Conservation (phyloP, 768 basidiomycete species). For the Trametes cinnabarina region DNA sequence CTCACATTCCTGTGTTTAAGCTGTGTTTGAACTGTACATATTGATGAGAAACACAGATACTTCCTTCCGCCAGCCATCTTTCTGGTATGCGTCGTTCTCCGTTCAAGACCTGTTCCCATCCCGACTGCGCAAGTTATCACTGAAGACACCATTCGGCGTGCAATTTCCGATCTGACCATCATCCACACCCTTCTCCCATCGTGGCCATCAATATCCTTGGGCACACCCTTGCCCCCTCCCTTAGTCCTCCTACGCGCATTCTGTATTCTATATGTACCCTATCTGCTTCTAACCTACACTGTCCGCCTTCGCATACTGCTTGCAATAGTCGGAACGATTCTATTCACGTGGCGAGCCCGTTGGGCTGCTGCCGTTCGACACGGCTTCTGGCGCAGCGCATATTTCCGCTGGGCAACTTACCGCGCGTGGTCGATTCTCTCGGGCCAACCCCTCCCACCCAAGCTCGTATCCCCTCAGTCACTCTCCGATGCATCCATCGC, state of each 20-base stretch:
- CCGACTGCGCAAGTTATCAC: conserved; percentile 41
- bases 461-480: conserved; percentile 28
- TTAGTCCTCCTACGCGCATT: conserved; percentile 51
- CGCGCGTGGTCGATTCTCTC: conserved; percentile 49
- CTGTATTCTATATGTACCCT: conserved; percentile 59
- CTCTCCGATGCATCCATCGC: conserved; percentile 29
- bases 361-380: conserved; percentile 58
- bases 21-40: background rate
- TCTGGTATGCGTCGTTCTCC: conserved; percentile 36
- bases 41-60: conserved; percentile 40
- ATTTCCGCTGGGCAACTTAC: conserved; percentile 64
- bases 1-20: no score
- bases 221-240: conserved; percentile 28
- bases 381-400: conserved; percentile 61
- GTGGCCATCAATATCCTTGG: conserved; percentile 30
- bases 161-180: conserved; percentile 62
- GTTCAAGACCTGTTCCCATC: conserved; percentile 22
- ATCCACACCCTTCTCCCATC: conserved; percentile 60
- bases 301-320: conserved; percentile 62
- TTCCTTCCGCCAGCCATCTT: conserved; percentile 53
- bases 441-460: conserved; percentile 49
- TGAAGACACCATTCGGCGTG: conserved; percentile 50
- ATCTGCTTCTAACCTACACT: conserved; percentile 60
- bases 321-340: conserved; percentile 54
- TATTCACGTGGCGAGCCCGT: conserved; percentile 65